Conservation (phyloP, 202 grass and related monocot species). For the Panicum hallii region DNA sequence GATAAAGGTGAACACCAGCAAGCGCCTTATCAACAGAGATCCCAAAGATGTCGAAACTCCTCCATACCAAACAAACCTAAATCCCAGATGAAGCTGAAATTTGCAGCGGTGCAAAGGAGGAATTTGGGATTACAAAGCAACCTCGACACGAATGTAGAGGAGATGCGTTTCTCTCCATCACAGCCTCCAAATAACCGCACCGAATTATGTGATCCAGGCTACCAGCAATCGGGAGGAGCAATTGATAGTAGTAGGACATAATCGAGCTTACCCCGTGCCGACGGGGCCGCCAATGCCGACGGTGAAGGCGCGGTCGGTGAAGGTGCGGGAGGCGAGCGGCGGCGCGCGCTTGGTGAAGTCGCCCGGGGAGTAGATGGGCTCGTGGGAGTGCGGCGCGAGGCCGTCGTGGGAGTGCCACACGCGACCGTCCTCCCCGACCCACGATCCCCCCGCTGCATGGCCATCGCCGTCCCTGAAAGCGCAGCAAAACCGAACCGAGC, state of each 20-base stretch:
- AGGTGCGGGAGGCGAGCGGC: slow-evolving; percentile 62
- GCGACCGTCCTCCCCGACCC: slow-evolving; percentile 77
- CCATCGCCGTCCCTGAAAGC: slow-evolving; percentile 48
- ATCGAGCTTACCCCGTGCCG: slow-evolving; percentile 70
- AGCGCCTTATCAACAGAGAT: background rate
- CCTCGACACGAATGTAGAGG: background rate
- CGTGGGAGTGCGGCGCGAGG: slow-evolving; percentile 93
- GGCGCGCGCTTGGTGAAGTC: slow-evolving; percentile 91
- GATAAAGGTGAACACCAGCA: background rate
- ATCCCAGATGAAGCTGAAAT: background rate
- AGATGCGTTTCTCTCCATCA: slow-evolving; percentile 1
- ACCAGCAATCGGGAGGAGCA: background rate
- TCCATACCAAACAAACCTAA: background rate
- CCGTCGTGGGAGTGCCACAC: slow-evolving; percentile 95
- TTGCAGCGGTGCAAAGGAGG: background rate
- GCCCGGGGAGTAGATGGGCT: slow-evolving; percentile 93
- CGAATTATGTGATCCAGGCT: background rate
- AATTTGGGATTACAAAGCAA: no score
- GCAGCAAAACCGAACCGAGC: background rate
- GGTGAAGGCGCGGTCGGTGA: slow-evolving; percentile 92
- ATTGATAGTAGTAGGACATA: background rate
- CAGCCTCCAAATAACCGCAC: background rate
- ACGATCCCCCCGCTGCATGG: slow-evolving; percentile 46
- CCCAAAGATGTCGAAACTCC: background rate
- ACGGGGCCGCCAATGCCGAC: slow-evolving; percentile 97